These are phyloP conservation scores for Samsoniella hepiali DNA, from an alignment of 2,329 filamentous ascomycete genomes.

Conservation along the genomic window DNA sequence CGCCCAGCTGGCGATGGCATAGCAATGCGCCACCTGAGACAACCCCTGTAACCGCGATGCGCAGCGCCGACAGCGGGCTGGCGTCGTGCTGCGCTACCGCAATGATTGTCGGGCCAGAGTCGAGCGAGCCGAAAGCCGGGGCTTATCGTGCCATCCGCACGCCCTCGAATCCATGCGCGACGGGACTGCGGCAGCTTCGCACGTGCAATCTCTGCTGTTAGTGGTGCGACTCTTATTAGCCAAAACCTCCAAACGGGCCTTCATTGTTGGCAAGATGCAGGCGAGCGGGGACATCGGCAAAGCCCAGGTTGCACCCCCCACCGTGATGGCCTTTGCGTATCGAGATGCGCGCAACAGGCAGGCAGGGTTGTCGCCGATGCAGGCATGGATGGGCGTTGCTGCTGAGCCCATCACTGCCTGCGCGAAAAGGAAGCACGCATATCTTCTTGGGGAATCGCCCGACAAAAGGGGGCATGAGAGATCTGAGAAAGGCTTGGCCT, in stretches of 20 bases:
- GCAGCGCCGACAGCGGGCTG: background rate
- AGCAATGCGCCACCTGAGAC: conserved; percentile 1
- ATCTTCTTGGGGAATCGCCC: background rate
- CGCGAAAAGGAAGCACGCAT: background rate
- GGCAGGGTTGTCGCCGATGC: conserved; percentile 14
- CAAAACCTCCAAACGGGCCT: background rate
- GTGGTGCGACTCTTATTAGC: background rate
- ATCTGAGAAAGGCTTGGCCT: background rate
- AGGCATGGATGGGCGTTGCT: background rate
- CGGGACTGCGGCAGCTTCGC: background rate
- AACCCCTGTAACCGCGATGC: background rate
- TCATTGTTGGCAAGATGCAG: conserved; percentile 2
- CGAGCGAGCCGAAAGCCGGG: background rate
- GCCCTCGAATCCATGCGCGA: background rate
- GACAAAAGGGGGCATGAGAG: background rate
- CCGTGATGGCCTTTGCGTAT: conserved; percentile 12
- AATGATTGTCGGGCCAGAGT: background rate
- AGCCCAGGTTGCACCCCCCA: conserved; percentile 12
- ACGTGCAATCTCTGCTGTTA: background rate
- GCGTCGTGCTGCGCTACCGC: background rate
- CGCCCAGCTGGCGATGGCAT: background rate
- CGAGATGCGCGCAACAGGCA: conserved; percentile 8
- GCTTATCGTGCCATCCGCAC: background rate
- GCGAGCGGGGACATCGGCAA: conserved; percentile 11
- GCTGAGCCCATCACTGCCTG: background rate